Evolutionary conservation across 495 filamentous ascomycete species (phyloP), one percentile per base, ranked within the genome.

Genomic region (Viridothelium virens): DNA sequence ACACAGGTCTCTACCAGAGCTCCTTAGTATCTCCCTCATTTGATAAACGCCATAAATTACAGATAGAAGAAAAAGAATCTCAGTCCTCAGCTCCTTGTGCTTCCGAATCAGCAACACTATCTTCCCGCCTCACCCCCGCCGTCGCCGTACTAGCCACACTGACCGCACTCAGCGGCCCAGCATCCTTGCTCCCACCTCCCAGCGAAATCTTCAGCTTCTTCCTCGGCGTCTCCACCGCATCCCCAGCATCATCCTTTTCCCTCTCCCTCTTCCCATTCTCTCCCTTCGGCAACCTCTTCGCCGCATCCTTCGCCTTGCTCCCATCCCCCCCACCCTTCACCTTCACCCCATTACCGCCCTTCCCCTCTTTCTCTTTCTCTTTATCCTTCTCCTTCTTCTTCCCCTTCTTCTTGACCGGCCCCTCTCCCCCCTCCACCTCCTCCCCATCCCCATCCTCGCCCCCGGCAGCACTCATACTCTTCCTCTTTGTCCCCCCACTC

Each of bases 321-420:
- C 18, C 53, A 10, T 3, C 48, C 16, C 25, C 48, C 48, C 6
- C 48, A 53, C 48, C 48, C 48, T 53, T 53, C 48, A 7, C 16
- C 53, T 59, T 36, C 9, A 5, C 31, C n/a, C 70, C 63, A 61
- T 68, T 68, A 48, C 14, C 33, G 2, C 41, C 38, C 47, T 38
- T 63, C 5, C 7, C 46, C 7, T 39, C 53, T 46, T 66, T 67
- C 39, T 63, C 62, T 56, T 48, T 67, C 38, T 2, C 38, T 62
- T 72, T 72, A 65, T 70, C 67, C 38, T 10, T 37, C 66, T 65
- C 63, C 65, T 71, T 71, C 67, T 71, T 71, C 47, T 69, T 38
- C 62, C 69, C 18, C 65, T 71, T 77, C 74, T 85, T 85, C 39
- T 81, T 74, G 18, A 80, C 75, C 25, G 82, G 72, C 39, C 61